Conservation (phyloP, 495 filamentous ascomycete species). For the Chaetomium fimeti region DNA sequence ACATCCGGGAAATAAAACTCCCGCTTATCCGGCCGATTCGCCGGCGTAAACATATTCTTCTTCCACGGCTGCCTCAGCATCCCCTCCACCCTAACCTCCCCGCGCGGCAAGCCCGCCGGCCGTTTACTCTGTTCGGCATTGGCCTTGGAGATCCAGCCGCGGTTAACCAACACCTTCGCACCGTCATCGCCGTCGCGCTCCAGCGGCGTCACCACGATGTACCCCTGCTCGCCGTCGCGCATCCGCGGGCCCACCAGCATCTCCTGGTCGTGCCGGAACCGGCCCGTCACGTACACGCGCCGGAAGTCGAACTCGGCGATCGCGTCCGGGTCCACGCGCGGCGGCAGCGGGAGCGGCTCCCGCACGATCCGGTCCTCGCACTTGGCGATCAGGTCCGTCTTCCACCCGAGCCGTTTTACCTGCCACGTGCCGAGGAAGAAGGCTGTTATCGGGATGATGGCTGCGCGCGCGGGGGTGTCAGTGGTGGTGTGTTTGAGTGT, state of each 20-base stretch:
- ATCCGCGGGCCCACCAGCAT: conserved; percentile 94
- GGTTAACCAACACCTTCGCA: conserved; percentile 70
- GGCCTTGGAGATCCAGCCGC: conserved; percentile 85
- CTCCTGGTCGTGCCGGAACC: conserved; percentile 81
- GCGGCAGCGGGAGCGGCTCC: conserved; percentile 82
- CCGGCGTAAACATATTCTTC: conserved; percentile 96
- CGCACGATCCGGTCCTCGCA: conserved; percentile 86
- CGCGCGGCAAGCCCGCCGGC: conserved; percentile 58
- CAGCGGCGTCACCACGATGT: conserved; percentile 84
- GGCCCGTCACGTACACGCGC: conserved; percentile 72
- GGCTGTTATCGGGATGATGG: conserved; percentile 85
- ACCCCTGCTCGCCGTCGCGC: conserved; percentile 85
- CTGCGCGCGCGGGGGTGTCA: conserved; percentile 42
- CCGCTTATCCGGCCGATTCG: conserved; percentile 74
- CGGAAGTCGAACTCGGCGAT: conserved; percentile 91
- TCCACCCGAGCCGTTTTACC: conserved; percentile 89
- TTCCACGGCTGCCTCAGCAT: conserved; percentile 86
- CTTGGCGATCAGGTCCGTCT: conserved; percentile 83
- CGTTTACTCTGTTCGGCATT: conserved; percentile 61
- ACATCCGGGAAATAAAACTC: conserved; percentile 97
- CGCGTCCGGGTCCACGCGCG: conserved; percentile 71
- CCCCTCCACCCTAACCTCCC: conserved; percentile 74
- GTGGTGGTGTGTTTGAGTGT: not conserved
- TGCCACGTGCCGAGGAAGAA: conserved; percentile 94
- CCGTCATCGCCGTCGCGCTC: conserved; percentile 55